These are phyloP conservation scores for Trypanosoma avium DNA, from an alignment of 208 protist species.

Conservation along the genomic window DNA sequence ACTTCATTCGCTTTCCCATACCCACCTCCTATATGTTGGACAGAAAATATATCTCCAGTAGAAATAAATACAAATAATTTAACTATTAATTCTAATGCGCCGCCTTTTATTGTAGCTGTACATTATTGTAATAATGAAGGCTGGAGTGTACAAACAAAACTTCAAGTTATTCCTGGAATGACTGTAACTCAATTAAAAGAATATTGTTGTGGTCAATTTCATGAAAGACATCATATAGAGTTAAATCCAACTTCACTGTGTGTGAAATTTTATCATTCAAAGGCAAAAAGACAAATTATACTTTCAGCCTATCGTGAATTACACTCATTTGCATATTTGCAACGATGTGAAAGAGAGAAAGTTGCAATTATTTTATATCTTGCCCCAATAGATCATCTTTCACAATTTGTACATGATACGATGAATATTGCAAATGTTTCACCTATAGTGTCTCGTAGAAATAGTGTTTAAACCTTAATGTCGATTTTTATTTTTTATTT, in stretches of 20 bases:
- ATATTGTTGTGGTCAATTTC: conserved; percentile 13
- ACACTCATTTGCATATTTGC: conserved; percentile 24
- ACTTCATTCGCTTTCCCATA: too few relatives aligned
- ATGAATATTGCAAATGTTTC: conserved; percentile 10
- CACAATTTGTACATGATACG: conserved; percentile 14
- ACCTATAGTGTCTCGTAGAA: not conserved
- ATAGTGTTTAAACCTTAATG: too few relatives aligned
- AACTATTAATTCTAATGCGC: not conserved
- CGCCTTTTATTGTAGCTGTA: conserved; percentile 26
- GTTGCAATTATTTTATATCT: conserved; percentile 15
- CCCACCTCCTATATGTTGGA: too few relatives aligned
- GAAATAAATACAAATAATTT: not conserved
- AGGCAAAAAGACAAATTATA: conserved; percentile 11
- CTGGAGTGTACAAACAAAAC: conserved; percentile 25
- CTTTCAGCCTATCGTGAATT: conserved; percentile 19
- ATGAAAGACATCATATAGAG: conserved; percentile 9
- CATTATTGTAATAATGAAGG: conserved; percentile 18
- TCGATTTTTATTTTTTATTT: too few relatives aligned
- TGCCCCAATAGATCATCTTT: conserved; percentile 5
- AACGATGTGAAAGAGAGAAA: conserved; percentile 21
- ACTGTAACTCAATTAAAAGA: conserved; percentile 24
- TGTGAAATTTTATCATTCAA: conserved; percentile 11
- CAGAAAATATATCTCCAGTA: too few relatives aligned
- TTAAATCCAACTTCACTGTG: conserved; percentile 6
- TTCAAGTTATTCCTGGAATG: conserved; percentile 14